Base-by-base conservation (phyloP, 495 filamentous ascomycete genomes). In the Aspergillus olivimuriae region DNA sequence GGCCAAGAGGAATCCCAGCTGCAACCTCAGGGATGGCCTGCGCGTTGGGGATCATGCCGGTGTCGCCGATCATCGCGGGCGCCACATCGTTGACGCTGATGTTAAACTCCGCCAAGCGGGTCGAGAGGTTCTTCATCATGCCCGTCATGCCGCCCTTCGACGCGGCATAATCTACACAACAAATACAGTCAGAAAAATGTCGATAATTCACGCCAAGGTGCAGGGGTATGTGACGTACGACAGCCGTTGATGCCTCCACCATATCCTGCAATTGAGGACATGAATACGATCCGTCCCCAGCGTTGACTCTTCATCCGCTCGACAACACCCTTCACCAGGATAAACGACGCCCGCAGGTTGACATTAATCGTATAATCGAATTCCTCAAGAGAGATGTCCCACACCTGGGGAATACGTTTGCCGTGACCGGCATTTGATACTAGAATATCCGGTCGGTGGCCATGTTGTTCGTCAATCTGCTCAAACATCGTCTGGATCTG, bases 61-160 rank as follows among this genome's bases (percentile, higher is more conserved):
- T 85, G 4, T 80, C 77, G 8, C 80, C 78, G 46, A 87, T 86
- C 78, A 87, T 80, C 8, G 82, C 83, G 0, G 84, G 84, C 11
- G 83, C 81, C 2, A 89, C 80, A 53, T 83, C 83, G 41, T 89
- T 87, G 30, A 85, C 79, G 17, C 82, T 87, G 49, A 89, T 83
- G 22, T 81, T 80, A 45, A 70, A 67, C 48, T 72, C 66, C 7
- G 78, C 80, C 19, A 83, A 68, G 39, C 77, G 74, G n/a, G 64
- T 73, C 9, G 80, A 71, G 16, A 87, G 62, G 44, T 81, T 84
- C 52, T 75, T 78, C 69, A 83, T 81, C 71, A 87, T 72, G 2
- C 75, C 78, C 3, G 74, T 78, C 39, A 87, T 52, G 62, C 83
- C 39, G 61, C 78, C 67, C 76, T 87, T 66, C 14, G 77, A 81